phyloP scores from a whole-genome alignment of 352 stramenopile species.

The Globisporangium viniferum region DNA sequence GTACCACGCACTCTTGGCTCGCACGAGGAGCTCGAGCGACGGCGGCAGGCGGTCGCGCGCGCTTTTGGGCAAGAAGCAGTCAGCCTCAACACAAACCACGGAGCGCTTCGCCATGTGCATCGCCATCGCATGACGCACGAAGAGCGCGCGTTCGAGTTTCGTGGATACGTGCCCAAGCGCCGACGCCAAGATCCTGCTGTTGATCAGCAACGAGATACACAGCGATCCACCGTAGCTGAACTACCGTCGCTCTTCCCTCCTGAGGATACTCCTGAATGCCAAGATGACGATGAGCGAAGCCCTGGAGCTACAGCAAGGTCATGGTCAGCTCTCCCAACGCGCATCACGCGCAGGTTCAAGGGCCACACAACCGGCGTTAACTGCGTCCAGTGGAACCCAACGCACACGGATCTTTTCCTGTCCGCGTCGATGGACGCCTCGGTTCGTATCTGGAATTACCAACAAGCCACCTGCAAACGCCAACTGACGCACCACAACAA shows the following conservation, averaged over 20 bases:
- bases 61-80: not conserved
- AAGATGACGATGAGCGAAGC: not conserved
- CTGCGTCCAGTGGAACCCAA: constrained; percentile 43
- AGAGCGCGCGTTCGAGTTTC: constrained; percentile 28
- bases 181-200: constrained; percentile 5
- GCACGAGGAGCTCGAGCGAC: not conserved
- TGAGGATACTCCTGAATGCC: not conserved
- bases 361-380: constrained; percentile 32
- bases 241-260: constrained; percentile 2
- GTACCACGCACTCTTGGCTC: not conserved
- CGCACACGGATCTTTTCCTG: constrained; percentile 32
- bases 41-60: not conserved
- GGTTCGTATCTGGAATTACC: constrained; percentile 42
- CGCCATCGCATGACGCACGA: constrained; percentile 15
- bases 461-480: constrained; percentile 12
- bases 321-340: not conserved
- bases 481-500: constrained; percentile 27
- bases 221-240: not conserved
- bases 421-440: constrained; percentile 62
- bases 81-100: not conserved
- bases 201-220: not conserved
- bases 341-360: constrained; percentile 9
- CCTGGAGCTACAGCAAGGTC: not conserved
- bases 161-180: constrained; percentile 30
- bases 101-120: not conserved